A percentile compares a stretch with the other conserved stretches of the same genome.
These are phyloP conservation scores for Domatiomyces globalis DNA, from an alignment of 2,329 filamentous ascomycete species.

Conservation along the genomic window DNA sequence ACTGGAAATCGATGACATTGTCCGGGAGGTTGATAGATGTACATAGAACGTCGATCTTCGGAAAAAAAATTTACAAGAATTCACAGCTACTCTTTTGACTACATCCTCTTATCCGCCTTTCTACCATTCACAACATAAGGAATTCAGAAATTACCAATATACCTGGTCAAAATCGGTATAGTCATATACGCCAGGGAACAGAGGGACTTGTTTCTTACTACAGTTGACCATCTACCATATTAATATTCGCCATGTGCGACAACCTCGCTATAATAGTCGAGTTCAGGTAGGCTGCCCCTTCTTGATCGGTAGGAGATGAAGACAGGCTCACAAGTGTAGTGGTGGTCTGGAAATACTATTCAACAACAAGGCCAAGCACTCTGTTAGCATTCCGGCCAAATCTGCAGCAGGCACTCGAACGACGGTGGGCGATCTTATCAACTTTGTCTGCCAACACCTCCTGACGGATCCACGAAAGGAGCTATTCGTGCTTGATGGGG, in stretches of 20 bases:
- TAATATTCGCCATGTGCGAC: not conserved
- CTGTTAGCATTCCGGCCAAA: slow-evolving; percentile 51
- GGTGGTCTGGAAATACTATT: slow-evolving; percentile 94
- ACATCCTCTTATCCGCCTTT: no score
- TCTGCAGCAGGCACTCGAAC: slow-evolving; percentile 27
- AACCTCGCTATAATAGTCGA: slow-evolving; percentile 53
- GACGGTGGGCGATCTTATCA: slow-evolving; percentile 63
- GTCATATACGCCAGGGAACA: no score
- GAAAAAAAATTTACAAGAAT: no score
- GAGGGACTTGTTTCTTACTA: no score
- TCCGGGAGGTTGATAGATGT: not conserved
- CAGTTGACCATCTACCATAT: no score
- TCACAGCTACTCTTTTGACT: not conserved
- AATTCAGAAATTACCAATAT: no score
- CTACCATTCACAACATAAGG: no score
- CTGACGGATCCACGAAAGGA: slow-evolving; percentile 81
- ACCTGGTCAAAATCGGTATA: no score
- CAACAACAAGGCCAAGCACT: slow-evolving; percentile 61
- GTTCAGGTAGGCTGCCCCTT: slow-evolving; percentile 45
- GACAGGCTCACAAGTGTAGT: slow-evolving; percentile 31
- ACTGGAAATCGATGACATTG: not conserved
- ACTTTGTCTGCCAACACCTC: slow-evolving; percentile 61
- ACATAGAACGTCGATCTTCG: no score
- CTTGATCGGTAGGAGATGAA: not conserved
- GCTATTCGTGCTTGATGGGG: slow-evolving; percentile 72